Conservation (phyloP, 768 basidiomycete genomes). For the Candolleomyces aberdarensis region DNA sequence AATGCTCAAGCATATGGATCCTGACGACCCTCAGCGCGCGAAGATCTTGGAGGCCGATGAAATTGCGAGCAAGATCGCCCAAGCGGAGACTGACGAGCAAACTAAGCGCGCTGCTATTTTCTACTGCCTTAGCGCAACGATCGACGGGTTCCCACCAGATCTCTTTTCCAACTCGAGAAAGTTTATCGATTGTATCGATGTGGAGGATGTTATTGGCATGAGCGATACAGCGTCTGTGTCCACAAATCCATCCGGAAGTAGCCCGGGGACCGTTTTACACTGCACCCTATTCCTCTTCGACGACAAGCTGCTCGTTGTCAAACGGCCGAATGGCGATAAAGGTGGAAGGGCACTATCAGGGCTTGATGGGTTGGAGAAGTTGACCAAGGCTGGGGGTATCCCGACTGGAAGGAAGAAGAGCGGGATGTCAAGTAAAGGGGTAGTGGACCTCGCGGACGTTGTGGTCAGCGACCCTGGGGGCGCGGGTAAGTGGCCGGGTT, state of each 20-base stretch:
- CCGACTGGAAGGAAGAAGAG: constrained; percentile 70
- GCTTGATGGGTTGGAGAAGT: constrained; percentile 73
- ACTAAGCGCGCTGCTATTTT: constrained; percentile 87
- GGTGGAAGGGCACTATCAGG: constrained; percentile 70
- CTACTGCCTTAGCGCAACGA: constrained; percentile 77
- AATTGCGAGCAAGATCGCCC: constrained; percentile 86
- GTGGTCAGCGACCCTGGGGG: constrained; percentile 84
- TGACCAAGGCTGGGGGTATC: constrained; percentile 60
- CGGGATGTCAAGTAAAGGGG: constrained; percentile 80
- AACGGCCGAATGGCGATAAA: constrained; percentile 79
- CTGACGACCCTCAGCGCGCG: constrained; percentile 69
- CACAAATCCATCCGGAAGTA: constrained; percentile 31
- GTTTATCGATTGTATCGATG: constrained; percentile 91
- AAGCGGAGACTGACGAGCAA: constrained; percentile 88
- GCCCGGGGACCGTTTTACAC: constrained; percentile 53
- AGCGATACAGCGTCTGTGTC: constrained; percentile 41
- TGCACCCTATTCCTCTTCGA: constrained; percentile 93
- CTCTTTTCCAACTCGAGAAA: constrained; percentile 86
- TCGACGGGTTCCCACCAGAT: constrained; percentile 88
- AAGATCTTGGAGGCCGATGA: constrained; percentile 84
- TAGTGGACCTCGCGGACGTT: constrained; percentile 81
- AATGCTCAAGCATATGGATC: constrained; percentile 88
- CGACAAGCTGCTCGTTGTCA: constrained; percentile 89
- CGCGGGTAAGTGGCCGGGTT: constrained; percentile 53
- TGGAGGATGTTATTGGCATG: constrained; percentile 73